Conservation (phyloP, 2,329 filamentous ascomycete genomes). For the Venturia oleaginea region DNA sequence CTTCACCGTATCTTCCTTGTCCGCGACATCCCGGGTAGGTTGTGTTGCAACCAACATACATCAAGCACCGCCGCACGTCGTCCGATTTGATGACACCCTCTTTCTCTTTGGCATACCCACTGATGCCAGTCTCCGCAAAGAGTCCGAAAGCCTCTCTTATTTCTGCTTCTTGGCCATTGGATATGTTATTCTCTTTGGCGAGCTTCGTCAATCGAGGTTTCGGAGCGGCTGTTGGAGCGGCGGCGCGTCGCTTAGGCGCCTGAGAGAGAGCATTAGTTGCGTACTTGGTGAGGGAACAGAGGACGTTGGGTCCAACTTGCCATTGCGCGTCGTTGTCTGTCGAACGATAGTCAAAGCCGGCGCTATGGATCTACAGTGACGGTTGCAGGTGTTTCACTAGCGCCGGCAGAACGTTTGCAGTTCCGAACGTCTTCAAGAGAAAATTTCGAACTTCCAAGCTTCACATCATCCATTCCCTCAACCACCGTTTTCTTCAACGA, state of each 20-base stretch:
- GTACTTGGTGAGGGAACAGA: neutral
- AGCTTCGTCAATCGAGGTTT: conserved; percentile 64
- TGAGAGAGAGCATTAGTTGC: neutral
- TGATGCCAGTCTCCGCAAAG: conserved; percentile 39
- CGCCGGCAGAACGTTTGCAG: no score
- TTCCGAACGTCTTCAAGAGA: neutral
- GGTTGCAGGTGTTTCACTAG: neutral
- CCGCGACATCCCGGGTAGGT: neutral
- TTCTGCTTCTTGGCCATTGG: conserved; percentile 74
- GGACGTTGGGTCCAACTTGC: neutral
- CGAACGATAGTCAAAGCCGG: neutral
- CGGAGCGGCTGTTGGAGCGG: neutral
- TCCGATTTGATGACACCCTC: conserved; percentile 33
- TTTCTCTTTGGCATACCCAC: conserved; percentile 5
- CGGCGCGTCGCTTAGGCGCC: conserved; percentile 9
- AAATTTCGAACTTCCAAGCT: neutral
- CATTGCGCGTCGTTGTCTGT: neutral
- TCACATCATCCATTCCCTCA: neutral
- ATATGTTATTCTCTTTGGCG: conserved; percentile 83
- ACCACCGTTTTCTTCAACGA: neutral
- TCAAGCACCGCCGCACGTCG: conserved; percentile 39
- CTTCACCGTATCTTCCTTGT: neutral
- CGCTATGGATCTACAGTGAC: neutral
- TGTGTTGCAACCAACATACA: conserved; percentile 32
- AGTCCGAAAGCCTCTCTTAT: conserved; percentile 84